A percentile compares a stretch with the other conserved stretches of the same genome.
phyloP scores from a whole-genome alignment of 1,284 basidiomycete species.

The Cutaneotrichosporon sp. region DNA sequence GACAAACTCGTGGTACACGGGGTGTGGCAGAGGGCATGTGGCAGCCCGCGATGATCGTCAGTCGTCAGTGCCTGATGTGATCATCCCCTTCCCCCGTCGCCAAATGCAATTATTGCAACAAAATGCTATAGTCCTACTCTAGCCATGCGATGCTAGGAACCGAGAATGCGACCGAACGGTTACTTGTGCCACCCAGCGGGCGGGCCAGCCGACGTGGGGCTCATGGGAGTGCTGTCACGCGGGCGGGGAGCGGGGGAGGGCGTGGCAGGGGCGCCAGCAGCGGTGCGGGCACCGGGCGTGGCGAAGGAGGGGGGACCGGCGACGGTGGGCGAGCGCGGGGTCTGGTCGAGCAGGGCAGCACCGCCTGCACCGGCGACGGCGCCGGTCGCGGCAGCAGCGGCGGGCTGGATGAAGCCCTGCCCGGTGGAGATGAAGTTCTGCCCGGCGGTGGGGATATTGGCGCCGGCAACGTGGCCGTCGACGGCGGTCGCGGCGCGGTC shows the following conservation, averaged over 20 bases:
- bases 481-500: background rate
- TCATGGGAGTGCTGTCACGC: background rate
- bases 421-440: background rate
- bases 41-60: no score
- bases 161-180: background rate
- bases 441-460: background rate
- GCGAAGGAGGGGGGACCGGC: conserved; percentile 1
- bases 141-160: background rate
- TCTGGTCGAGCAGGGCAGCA: background rate
- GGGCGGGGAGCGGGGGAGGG: background rate
- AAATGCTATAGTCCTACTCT: conserved; percentile 1
- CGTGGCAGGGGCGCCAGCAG: background rate
- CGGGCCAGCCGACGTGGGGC: conserved; percentile 8
- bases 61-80: no score
- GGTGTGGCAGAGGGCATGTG: no score
- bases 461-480: background rate
- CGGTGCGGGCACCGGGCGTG: background rate
- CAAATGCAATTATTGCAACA: conserved; percentile 1
- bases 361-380: conserved; percentile 2
- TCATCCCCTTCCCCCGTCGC: background rate
- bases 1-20: no score
- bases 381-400: background rate
- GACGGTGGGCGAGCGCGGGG: conserved; percentile 1
- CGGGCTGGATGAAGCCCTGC: background rate
- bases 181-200: conserved; percentile 10